Percentiles rank a stretch among this genome's conserved stretches.
These are phyloP conservation scores for Angophora floribunda DNA, from an alignment of 345 rosid genomes.

Conservation along the genomic window DNA sequence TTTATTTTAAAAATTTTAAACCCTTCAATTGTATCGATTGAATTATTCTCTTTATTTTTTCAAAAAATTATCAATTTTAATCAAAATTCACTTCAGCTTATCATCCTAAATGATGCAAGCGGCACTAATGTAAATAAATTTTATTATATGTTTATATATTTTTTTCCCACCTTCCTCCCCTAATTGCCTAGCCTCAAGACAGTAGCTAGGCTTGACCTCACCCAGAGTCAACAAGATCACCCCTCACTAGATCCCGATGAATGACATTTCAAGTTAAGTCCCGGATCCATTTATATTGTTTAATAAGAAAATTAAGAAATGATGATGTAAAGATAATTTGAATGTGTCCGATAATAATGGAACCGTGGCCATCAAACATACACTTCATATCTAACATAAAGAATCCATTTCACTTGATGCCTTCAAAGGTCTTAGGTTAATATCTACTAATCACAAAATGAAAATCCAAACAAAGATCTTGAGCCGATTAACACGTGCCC, in stretches of 20 bases:
- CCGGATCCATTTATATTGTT: neutral
- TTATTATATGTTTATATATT: too few species aligned
- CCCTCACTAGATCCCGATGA: neutral
- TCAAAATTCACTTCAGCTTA: fast-evolving
- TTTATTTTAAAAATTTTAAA: too few species aligned
- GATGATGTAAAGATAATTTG: neutral
- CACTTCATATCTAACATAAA: neutral
- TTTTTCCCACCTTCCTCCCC: too few species aligned
- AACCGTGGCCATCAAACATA: neutral
- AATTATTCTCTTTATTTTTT: too few species aligned
- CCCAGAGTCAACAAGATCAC: neutral
- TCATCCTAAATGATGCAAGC: fast-evolving
- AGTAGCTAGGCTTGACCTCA: too few species aligned
- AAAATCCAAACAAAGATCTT: neutral
- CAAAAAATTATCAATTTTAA: too few species aligned
- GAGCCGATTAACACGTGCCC: neutral
- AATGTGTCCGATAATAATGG: neutral
- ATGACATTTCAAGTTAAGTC: neutral
- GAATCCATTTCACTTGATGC: neutral
- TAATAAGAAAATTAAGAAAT: neutral
- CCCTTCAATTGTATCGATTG: too few species aligned
- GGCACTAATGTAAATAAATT: fast-evolving
- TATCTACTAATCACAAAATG: neutral
- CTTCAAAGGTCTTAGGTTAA: neutral
- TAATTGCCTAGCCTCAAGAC: too few species aligned